Conservation (phyloP, 345 rosid species). For the Syzygium jambos region DNA sequence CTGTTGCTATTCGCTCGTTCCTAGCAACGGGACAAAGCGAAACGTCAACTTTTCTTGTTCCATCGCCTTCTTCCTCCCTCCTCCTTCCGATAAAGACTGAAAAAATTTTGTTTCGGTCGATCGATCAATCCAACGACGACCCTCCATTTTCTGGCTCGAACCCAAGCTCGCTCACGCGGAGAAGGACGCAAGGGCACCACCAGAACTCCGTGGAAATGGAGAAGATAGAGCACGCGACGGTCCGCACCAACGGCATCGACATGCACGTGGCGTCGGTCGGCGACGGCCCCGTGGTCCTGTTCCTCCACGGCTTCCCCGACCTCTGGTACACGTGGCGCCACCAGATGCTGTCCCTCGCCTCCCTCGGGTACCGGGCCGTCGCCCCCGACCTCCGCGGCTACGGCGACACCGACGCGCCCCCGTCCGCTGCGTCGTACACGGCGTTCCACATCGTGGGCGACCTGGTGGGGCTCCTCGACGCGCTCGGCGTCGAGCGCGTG, state of each 20-base stretch:
- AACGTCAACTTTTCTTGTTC: not conserved
- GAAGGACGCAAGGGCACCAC: not conserved
- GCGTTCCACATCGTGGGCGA: constrained; percentile 20
- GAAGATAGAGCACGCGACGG: constrained; percentile 49
- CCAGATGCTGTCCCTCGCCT: constrained; percentile 55
- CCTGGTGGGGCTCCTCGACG: constrained; percentile 19
- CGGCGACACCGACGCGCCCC: constrained; percentile 58
- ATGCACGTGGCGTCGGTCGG: constrained; percentile 63
- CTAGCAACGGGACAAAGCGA: not conserved
- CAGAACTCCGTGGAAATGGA: constrained; percentile 20
- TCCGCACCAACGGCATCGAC: constrained; percentile 52
- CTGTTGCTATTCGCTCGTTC: not conserved
- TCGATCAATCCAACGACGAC: not conserved
- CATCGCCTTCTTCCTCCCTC: not conserved
- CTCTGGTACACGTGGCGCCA: constrained; percentile 72
- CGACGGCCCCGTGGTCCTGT: constrained; percentile 45
- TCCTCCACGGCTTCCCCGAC: constrained; percentile 70
- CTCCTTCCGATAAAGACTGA: not conserved
- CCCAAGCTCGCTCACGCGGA: not conserved
- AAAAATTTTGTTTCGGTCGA: not conserved
- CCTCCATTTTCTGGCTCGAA: not conserved
- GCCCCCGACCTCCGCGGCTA: constrained; percentile 77
- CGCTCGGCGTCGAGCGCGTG: constrained; percentile 26
- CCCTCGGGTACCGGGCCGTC: constrained; percentile 51
- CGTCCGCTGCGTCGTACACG: constrained; percentile 30